A percentile compares a stretch with the other conserved stretches of the same genome.
Evolutionary conservation across 2,329 filamentous ascomycete species (phyloP).

Genomic region (Trichoderma sp.): DNA sequence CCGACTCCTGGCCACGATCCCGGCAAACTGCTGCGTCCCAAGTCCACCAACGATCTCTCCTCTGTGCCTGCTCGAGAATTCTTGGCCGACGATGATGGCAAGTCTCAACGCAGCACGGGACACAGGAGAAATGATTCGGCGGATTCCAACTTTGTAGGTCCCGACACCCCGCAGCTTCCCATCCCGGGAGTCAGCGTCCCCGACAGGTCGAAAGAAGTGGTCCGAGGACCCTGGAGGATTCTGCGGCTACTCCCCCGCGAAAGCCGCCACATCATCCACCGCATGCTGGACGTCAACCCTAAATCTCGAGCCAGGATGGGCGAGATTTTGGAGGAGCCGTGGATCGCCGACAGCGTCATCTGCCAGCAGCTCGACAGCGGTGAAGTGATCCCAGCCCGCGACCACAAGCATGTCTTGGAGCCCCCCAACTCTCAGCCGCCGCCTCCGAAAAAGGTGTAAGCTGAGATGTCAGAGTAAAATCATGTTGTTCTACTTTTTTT

Average conservation of each 20-base stretch:
- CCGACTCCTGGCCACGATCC: constrained; percentile 74
- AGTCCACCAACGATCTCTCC: constrained; percentile 48
- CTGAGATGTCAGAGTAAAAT: background rate
- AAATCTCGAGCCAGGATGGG: constrained; percentile 79
- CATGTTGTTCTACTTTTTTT: background rate
- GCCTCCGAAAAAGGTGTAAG: constrained; percentile 8
- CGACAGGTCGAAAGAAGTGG: constrained; percentile 68
- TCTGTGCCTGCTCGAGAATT: constrained; percentile 44
- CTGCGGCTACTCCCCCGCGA: constrained; percentile 85
- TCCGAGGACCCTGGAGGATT: constrained; percentile 90
- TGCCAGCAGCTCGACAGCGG: constrained; percentile 77
- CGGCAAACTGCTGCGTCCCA: constrained; percentile 51
- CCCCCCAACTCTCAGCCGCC: constrained; percentile 56
- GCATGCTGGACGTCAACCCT: constrained; percentile 90
- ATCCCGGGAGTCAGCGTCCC: constrained; percentile 28
- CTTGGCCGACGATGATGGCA: constrained; percentile 39
- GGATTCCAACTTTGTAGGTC: constrained; percentile 21
- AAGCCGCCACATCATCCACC: constrained; percentile 82
- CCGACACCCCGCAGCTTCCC: constrained; percentile 22
- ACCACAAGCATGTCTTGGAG: constrained; percentile 84
- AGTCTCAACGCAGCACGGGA: constrained; percentile 30
- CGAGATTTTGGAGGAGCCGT: constrained; percentile 84
- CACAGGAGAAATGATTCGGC: constrained; percentile 28
- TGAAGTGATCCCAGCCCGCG: constrained; percentile 68
- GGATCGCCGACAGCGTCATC: constrained; percentile 82